phyloP scores from a whole-genome alignment of 805 yeast genomes.

The Starmerella etchellsii region DNA sequence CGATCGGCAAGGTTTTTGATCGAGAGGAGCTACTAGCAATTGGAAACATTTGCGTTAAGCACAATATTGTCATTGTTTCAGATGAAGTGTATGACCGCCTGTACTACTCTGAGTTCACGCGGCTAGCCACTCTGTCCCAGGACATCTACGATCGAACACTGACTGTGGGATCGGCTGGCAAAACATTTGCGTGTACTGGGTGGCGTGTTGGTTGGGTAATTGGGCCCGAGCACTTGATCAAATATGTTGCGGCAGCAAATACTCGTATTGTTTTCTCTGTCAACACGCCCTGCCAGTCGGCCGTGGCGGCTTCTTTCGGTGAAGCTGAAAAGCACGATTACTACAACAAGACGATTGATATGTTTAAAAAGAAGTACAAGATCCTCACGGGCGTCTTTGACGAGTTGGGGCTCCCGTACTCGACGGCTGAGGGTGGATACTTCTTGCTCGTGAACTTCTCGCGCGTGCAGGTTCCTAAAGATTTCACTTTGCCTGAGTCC shows the following conservation, averaged over 20 bases:
- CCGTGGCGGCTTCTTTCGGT: slow-evolving; percentile 64
- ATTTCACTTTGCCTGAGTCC: slow-evolving; percentile 59
- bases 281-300: slow-evolving; percentile 88
- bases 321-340: slow-evolving; percentile 51
- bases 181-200: slow-evolving; percentile 97
- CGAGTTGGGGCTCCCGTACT: slow-evolving; percentile 77
- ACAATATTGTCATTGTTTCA: slow-evolving; percentile 69
- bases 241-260: slow-evolving; percentile 77
- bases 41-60: slow-evolving; percentile 72
- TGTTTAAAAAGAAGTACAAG: slow-evolving; percentile 58
- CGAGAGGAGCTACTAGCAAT: slow-evolving; percentile 58
- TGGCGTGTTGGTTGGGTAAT: slow-evolving; percentile 97
- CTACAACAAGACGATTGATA: slow-evolving; percentile 54
- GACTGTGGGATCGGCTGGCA: slow-evolving; percentile 95
- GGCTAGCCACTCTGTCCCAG: slow-evolving; percentile 72
- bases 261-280: slow-evolving; percentile 86
- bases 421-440: slow-evolving; percentile 86
- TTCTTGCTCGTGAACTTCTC: slow-evolving; percentile 79
- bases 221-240: slow-evolving; percentile 70
- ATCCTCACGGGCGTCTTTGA: slow-evolving; percentile 69
- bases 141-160: slow-evolving; percentile 68
- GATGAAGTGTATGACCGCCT: slow-evolving; percentile 95
- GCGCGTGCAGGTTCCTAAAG: slow-evolving; percentile 65
- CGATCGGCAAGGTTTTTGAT: slow-evolving; percentile 81
- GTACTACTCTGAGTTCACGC: slow-evolving; percentile 60